phyloP scores from a whole-genome alignment of 139 green algal genomes.

The Pycnococcus provasolii region DNA sequence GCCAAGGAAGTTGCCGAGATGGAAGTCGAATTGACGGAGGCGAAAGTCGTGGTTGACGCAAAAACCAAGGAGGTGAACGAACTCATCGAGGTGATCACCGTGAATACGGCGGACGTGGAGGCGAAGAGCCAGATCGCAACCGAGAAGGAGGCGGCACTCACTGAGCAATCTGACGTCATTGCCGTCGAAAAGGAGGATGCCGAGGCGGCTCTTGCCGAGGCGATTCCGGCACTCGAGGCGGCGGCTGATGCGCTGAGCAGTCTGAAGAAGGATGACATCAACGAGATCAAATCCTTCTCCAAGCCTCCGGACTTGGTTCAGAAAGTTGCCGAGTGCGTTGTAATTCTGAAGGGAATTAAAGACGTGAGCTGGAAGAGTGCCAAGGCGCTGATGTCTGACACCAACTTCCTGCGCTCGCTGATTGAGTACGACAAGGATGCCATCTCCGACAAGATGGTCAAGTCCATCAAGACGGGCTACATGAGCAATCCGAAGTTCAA shows the following conservation, averaged over 20 bases:
- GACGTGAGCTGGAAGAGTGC: slow-evolving; percentile 72
- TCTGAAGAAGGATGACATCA: slow-evolving; percentile 81
- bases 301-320: slow-evolving; percentile 76
- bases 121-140: slow-evolving; percentile 52
- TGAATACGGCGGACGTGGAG: slow-evolving; percentile 60
- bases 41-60: slow-evolving; percentile 65
- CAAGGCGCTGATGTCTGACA: slow-evolving; percentile 80
- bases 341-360: slow-evolving; percentile 67
- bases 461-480: slow-evolving; percentile 63
- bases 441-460: slow-evolving; percentile 63
- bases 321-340: slow-evolving; percentile 79
- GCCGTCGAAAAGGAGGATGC: slow-evolving; percentile 69
- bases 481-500: slow-evolving; percentile 71
- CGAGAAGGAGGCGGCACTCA: slow-evolving; percentile 63
- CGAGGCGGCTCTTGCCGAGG: slow-evolving; percentile 64
- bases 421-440: slow-evolving; percentile 78
- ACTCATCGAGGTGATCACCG: slow-evolving; percentile 62
- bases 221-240: slow-evolving; percentile 73
- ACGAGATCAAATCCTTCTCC: slow-evolving; percentile 71
- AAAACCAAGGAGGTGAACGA: slow-evolving; percentile 70
- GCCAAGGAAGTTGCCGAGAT: slow-evolving; percentile 66
- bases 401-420: slow-evolving; percentile 60
- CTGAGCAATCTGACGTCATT: slow-evolving; percentile 42
- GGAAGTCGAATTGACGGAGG: slow-evolving; percentile 64
- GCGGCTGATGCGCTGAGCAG: slow-evolving; percentile 67